Percentiles rank a stretch among this genome's conserved stretches.
Evolutionary conservation across 2,329 filamentous ascomycete genomes (phyloP).

Genomic region (Aspergillus cejpii): DNA sequence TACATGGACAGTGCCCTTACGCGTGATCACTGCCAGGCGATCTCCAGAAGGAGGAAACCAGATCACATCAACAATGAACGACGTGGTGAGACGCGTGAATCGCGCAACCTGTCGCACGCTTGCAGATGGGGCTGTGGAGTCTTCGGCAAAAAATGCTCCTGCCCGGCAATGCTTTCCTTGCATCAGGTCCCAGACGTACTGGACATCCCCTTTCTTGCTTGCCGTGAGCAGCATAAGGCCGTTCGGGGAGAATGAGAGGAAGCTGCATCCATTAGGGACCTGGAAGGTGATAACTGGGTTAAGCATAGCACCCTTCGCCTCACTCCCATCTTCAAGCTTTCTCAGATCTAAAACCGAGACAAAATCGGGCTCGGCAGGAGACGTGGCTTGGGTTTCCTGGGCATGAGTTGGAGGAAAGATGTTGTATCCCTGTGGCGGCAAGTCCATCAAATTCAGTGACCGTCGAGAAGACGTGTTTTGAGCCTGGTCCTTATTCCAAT

Average conservation of each 20-base stretch:
- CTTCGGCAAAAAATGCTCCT: constrained; percentile 34
- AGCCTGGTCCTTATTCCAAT: constrained; percentile 43
- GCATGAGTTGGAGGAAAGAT: constrained; percentile 45
- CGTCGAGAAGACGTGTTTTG: constrained; percentile 27
- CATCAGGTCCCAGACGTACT: constrained; percentile 48
- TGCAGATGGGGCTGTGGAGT: constrained; percentile 24
- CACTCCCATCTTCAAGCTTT: constrained; percentile 37
- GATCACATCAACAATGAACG: constrained; percentile 79
- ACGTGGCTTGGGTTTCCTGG: constrained; percentile 33
- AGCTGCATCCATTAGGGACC: constrained; percentile 45
- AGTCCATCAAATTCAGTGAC: constrained; percentile 25
- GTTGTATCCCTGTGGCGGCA: constrained; percentile 27
- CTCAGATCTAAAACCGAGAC: constrained; percentile 44
- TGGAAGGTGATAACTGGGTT: constrained; percentile 42
- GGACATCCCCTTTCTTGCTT: constrained; percentile 45
- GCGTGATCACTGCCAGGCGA: constrained; percentile 80
- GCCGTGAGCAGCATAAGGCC: constrained; percentile 44
- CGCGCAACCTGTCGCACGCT: constrained; percentile 75
- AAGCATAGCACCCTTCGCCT: constrained; percentile 30
- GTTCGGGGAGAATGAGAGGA: constrained; percentile 44
- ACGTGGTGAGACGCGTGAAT: constrained; percentile 85
- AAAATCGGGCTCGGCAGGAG: constrained; percentile 38
- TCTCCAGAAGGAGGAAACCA: constrained; percentile 81
- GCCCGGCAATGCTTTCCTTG: constrained; percentile 41
- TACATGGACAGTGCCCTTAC: constrained; percentile 90